A percentile compares a stretch with the other conserved stretches of the same genome.
phyloP scores from a whole-genome alignment of 2,329 filamentous ascomycete species.

The Colletotrichum cereale region DNA sequence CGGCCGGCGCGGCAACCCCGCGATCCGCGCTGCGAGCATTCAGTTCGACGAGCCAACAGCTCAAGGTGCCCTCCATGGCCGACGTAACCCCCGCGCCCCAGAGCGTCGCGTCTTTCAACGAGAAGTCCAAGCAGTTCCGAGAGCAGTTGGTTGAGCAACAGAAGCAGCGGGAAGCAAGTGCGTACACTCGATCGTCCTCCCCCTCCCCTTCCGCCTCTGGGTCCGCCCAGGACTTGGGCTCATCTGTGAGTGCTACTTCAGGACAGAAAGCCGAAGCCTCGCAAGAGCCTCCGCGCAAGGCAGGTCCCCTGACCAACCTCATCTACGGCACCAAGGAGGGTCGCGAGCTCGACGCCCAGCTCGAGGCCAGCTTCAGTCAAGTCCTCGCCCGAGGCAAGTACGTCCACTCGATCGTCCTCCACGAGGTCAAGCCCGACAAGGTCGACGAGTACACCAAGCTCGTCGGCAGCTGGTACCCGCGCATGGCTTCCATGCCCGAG shows the following conservation, averaged over 20 bases:
- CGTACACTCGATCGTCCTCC: conserved; percentile 55
- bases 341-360: conserved; percentile 92
- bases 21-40: conserved; percentile 68
- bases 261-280: conserved; percentile 67
- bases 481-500: conserved; percentile 84
- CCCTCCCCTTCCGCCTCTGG: conserved; percentile 55
- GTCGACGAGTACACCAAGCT: conserved; percentile 94
- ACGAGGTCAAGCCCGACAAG: conserved; percentile 94
- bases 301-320: conserved; percentile 82
- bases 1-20: conserved; percentile 57
- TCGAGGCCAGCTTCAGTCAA: conserved; percentile 95
- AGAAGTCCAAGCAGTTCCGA: conserved; percentile 88
- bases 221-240: conserved; percentile 65
- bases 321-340: conserved; percentile 98
- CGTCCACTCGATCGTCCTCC: conserved; percentile 96
- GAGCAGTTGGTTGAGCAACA: conserved; percentile 82
- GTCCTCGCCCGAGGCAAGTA: conserved; percentile 97
- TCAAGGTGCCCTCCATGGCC: conserved; percentile 79
- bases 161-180: conserved; percentile 90
- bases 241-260: conserved; percentile 73
- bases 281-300: conserved; percentile 73
- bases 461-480: conserved; percentile 92
- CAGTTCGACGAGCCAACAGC: conserved; percentile 62
- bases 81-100: conserved; percentile 79
- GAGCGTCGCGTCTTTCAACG: conserved; percentile 80